phyloP scores from a whole-genome alignment of 202 grass and related monocot species.

The Dendrocalamus latiflorus region DNA sequence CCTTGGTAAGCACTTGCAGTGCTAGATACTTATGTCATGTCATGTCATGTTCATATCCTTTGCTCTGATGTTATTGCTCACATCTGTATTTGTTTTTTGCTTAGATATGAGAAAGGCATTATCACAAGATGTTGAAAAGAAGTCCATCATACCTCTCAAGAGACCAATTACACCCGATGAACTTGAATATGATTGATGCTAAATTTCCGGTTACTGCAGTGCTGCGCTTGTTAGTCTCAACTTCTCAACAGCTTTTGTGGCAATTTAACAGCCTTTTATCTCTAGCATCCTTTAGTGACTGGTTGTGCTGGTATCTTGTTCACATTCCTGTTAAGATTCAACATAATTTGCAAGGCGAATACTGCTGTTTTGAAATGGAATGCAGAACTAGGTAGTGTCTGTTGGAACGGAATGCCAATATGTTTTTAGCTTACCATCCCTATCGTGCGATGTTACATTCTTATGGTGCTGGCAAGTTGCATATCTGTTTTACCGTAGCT shows the following conservation, averaged over 20 bases:
- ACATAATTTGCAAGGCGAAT: neutral
- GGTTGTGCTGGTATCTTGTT: neutral
- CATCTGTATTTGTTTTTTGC: neutral
- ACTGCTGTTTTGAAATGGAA: neutral
- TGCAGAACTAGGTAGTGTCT: neutral
- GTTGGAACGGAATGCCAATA: neutral
- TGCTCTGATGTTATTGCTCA: conserved; percentile 11
- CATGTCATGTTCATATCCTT: neutral
- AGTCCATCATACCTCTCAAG: conserved; percentile 90
- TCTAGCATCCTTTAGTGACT: neutral
- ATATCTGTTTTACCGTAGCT: neutral
- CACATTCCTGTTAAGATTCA: neutral
- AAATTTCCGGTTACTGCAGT: neutral
- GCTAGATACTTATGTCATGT: neutral
- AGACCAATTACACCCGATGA: conserved; percentile 91
- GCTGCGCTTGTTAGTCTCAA: neutral
- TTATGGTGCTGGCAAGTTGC: neutral
- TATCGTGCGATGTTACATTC: neutral
- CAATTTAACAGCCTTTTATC: neutral
- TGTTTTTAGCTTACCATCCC: neutral
- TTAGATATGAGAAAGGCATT: conserved; percentile 97
- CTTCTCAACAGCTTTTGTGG: neutral
- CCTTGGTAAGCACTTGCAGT: conserved; percentile 57
- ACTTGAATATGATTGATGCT: conserved; percentile 90
- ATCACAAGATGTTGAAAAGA: conserved; percentile 86